Conservation (phyloP, 352 stramenopile genomes). For the Pythium brachiatum region DNA sequence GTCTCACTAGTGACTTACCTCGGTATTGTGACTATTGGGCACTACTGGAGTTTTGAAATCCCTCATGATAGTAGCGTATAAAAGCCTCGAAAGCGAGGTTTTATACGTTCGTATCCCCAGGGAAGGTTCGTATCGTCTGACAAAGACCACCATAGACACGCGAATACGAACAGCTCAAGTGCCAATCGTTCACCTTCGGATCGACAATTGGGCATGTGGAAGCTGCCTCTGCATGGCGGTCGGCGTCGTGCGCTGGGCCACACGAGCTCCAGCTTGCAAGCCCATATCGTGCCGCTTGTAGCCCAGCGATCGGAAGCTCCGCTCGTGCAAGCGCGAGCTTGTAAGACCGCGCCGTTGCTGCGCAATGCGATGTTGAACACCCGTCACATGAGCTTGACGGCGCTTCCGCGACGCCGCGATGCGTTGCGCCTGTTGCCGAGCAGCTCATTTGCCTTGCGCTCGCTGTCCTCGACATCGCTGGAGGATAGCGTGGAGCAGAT, state of each 20-base stretch:
- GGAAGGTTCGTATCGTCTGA: not conserved
- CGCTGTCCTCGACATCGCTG: slow-evolving; percentile 30
- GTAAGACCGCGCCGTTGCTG: not conserved
- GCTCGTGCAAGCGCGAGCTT: slow-evolving; percentile 9
- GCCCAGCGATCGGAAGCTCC: not conserved
- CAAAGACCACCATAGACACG: slow-evolving; percentile 2
- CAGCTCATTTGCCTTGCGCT: not conserved
- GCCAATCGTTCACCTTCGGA: not conserved
- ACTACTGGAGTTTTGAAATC: not conserved
- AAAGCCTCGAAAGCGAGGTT: not conserved
- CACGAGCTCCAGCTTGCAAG: slow-evolving; percentile 4
- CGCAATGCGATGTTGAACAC: slow-evolving; percentile 9
- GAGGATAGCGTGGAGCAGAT: slow-evolving; percentile 66
- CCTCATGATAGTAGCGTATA: slow-evolving; percentile 6
- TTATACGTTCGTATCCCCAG: not conserved
- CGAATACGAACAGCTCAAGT: slow-evolving; percentile 1
- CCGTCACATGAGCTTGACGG: not conserved
- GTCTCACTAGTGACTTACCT: not conserved
- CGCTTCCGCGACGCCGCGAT: not conserved
- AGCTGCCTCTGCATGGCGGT: slow-evolving; percentile 16
- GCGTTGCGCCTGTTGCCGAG: not conserved
- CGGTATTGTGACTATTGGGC: not conserved
- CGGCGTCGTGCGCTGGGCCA: slow-evolving; percentile 28
- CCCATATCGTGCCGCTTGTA: not conserved
- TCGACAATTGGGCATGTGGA: slow-evolving; percentile 23